Base-by-base conservation (phyloP, 768 basidiomycete species). In the Rhizopogon vulgaris region DNA sequence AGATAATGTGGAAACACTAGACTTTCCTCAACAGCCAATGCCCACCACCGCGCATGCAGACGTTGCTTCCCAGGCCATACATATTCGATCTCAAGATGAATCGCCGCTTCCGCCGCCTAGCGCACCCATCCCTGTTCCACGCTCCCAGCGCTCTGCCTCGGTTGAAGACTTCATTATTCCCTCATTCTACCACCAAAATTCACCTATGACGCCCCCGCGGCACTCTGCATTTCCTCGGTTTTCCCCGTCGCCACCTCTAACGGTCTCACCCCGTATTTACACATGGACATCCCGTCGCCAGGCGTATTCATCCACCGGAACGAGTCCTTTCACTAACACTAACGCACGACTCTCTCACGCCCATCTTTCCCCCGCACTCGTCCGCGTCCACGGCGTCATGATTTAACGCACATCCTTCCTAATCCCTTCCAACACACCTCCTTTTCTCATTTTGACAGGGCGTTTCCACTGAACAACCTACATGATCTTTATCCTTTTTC, bases 241-340 rank as follows among this genome's bases (percentile, higher is more conserved):
- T 6, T 52, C 65, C n/a, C 79, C 81, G 25, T 82, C 82, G 2
- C 78, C 82, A 4, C 71, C 80, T 6, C 79, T 79, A 0, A 66
- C 78, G 6, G 75, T 77, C 47, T 78, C 82, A 1, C 83, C 82
- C 7, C 73, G 78, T 38, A 68, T 83, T 28, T 83, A 83, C 61
- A 69, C 75, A 1, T 84, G 83, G 83, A 55, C 68, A n/a, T 17
- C 65, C 66, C 50, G 59, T 62, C 49, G 61, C 62, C 52, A 69
- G 64, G 38, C 48, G 54, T 25, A 73, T 70, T 41, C 79, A 69
- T 54, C 68, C 55, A 50, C 65, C 22, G 70, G 73, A n/a, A 32
- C 38, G 17, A 58, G 70, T 11, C 83, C 80, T 6, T 73, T 85
- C 48, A 76, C 78, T 47, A 85, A 84, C 60, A 75, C 77, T 40